Base-by-base conservation (phyloP, 192 early-diverging fungal genomes). In the Lobosporangium transversale region DNA sequence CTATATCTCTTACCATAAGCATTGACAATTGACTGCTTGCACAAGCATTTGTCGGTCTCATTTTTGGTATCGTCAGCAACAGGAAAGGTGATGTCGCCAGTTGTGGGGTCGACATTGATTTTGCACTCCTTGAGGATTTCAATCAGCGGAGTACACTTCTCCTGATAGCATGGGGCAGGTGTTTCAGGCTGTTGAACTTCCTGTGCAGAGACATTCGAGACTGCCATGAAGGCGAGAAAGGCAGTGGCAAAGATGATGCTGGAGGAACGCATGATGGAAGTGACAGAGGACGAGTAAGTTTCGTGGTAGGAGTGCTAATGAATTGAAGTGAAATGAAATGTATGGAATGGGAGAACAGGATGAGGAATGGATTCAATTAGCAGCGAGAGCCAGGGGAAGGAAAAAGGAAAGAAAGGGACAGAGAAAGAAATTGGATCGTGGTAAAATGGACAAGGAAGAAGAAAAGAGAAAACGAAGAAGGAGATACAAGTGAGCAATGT, bases 41-140 rank as follows among this genome's bases (percentile, higher is more conserved):
- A 76, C 53, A 76, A 58, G 36, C 73, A 76, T 44, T 76, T 76
- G 73, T 76, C 73, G 10, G 73, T 76, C 23, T 58, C 47, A 29
- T 35, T 32, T 7, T 37, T 33, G 52, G 64, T 44, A 37, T 66
- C 51, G 53, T 55, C 23, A 32, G 59, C 44, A 37, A 61, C 52
- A 45, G 73, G 63, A 53, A 76, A 76, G 65, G 66, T 67, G 50
- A 67, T 76, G 59, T 76, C 58, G 65, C 73, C 73, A 18, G 64
- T 66, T n/a, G 51, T 1, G 20, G 62, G 4, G 36, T 67, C 59
- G 47, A 76, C 52, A 33, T 57, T 76, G 53, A 76, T 57, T 23
- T 55, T 31, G 23, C 73, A 76, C 17, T 62, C 64, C 30, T 66
- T 43, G 40, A 76, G 52, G 53, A 24, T 45, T 35, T 42, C 15